These are phyloP conservation scores for Ilyonectria mors-panacis DNA, from an alignment of 2,329 filamentous ascomycete genomes.

Conservation along the genomic window DNA sequence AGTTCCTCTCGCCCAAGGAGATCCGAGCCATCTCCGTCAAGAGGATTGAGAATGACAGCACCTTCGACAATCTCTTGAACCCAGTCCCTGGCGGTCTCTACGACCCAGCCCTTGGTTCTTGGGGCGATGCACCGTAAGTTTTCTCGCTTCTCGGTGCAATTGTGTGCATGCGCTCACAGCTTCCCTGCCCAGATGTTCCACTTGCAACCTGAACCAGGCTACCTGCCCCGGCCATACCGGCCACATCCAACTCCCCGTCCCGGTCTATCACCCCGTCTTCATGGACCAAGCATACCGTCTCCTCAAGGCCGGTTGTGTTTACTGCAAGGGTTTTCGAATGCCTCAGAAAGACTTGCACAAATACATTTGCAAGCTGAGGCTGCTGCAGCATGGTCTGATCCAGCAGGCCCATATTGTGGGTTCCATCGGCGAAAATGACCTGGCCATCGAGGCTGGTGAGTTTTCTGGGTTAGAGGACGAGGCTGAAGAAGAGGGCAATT, in stretches of 20 bases:
- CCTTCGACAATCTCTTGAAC: conserved; percentile 93
- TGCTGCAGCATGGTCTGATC: conserved; percentile 88
- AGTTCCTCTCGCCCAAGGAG: conserved; percentile 84
- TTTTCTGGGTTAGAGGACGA: conserved; percentile 65
- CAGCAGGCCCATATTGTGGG: conserved; percentile 75
- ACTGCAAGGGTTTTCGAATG: conserved; percentile 90
- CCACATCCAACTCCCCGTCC: conserved; percentile 93
- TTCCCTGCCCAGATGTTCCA: conserved; percentile 78
- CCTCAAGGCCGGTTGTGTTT: conserved; percentile 88
- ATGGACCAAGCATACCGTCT: conserved; percentile 92
- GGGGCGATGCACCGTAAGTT: conserved; percentile 83
- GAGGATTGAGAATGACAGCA: conserved; percentile 91
- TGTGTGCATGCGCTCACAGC: conserved; percentile 27
- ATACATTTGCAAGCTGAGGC: conserved; percentile 85
- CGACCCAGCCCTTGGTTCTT: conserved; percentile 91
- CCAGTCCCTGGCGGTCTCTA: conserved; percentile 93
- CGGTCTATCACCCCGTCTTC: conserved; percentile 96
- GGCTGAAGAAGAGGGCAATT: conserved; percentile 75
- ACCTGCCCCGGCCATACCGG: conserved; percentile 94
- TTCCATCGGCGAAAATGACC: conserved; percentile 62
- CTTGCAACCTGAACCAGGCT: conserved; percentile 87
- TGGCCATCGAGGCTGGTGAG: conserved; percentile 53
- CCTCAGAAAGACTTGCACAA: conserved; percentile 82
- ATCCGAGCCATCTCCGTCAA: conserved; percentile 93
- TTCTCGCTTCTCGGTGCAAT: background rate